Base-by-base conservation (phyloP, 352 stramenopile genomes). In the Phytopythium boreale region DNA sequence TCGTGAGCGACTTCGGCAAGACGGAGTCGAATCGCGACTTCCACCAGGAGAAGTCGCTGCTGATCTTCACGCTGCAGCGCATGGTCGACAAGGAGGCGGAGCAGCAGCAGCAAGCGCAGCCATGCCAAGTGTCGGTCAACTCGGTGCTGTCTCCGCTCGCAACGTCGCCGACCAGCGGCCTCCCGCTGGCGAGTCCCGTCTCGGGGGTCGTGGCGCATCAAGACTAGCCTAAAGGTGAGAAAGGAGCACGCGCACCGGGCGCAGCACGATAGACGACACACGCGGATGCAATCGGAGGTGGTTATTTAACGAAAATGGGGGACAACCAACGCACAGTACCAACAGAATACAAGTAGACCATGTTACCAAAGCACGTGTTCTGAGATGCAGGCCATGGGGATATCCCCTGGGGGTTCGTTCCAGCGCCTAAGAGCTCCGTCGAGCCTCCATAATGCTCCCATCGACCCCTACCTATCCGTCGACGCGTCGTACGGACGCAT, bases 1-100 rank as follows among this genome's bases (percentile, higher is more conserved):
- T 90, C 53, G 80, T 95, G 39, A 79, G 70, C 57, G 80, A 90
- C 26, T 93, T 95, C 70, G 84, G 80, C 59, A 88, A 89, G 69
- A 76, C 76, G 44, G 79, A 90, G 66, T 78, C 79, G 20, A 89
- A 76, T 68, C 82, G 82, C 64, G 82, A 92, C 46, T 92, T 92
- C 53, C 74, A 87, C 55, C 78, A 92, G 68, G 84, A 92, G 52
- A 81, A 80, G 59, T 90, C 84, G 47, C 60, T 92, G 46, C 62
- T 92, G 24, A 69, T 92, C 49, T 91, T 89, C 51, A 84, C 84
- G 56, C 70, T 92, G 15, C 72, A 91, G 65, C 78, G 74, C 27
- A 84, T 92, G 72, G 78, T 66, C 3, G 73, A 83, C 31, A 75
- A 84, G 66, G 49, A 72, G 43, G 43, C 66, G 24, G 49, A 36